phyloP scores from a whole-genome alignment of 371 early-diverging fungal species.

The Actinomortierella wolfii region DNA sequence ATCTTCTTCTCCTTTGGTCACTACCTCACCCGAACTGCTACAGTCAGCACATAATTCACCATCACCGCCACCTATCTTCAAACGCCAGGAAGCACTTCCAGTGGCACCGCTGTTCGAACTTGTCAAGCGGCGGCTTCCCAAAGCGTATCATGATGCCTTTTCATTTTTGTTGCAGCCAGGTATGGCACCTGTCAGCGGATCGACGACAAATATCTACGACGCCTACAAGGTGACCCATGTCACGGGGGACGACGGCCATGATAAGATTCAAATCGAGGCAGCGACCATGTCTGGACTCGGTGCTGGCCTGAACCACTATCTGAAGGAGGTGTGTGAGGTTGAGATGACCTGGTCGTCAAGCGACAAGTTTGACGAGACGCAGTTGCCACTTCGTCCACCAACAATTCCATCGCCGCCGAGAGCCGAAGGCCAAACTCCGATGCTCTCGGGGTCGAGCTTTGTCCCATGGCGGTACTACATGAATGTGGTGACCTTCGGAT shows the following conservation, averaged over 20 bases:
- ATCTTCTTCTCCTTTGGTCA: too few relatives aligned
- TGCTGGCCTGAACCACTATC: slow-evolving; percentile 39
- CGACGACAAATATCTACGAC: slow-evolving; percentile 32
- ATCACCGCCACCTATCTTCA: too few relatives aligned
- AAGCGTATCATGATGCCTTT: slow-evolving; percentile 25
- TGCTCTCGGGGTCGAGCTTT: slow-evolving; percentile 24
- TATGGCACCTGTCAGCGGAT: slow-evolving; percentile 7
- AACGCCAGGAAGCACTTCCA: too few relatives aligned
- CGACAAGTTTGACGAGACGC: slow-evolving; percentile 25
- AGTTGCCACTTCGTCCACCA: slow-evolving; percentile 31
- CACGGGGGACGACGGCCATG: neutral
- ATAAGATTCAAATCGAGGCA: slow-evolving; percentile 17
- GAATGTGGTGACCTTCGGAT: slow-evolving; percentile 47
- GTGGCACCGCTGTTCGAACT: slow-evolving; percentile 12
- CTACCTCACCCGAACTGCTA: too few relatives aligned
- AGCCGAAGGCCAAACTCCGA: slow-evolving; percentile 8
- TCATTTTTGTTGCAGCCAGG: slow-evolving; percentile 14
- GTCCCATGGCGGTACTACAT: slow-evolving; percentile 46
- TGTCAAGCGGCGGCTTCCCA: slow-evolving; percentile 25
- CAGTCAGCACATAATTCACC: too few relatives aligned
- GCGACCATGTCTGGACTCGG: slow-evolving; percentile 24
- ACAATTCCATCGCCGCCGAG: neutral
- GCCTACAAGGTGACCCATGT: slow-evolving; percentile 25
- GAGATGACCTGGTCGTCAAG: slow-evolving; percentile 34
- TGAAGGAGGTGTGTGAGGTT: slow-evolving; percentile 31